Conservation (phyloP, 441 rosid species). For the Rhodomyrtus psidioides region DNA sequence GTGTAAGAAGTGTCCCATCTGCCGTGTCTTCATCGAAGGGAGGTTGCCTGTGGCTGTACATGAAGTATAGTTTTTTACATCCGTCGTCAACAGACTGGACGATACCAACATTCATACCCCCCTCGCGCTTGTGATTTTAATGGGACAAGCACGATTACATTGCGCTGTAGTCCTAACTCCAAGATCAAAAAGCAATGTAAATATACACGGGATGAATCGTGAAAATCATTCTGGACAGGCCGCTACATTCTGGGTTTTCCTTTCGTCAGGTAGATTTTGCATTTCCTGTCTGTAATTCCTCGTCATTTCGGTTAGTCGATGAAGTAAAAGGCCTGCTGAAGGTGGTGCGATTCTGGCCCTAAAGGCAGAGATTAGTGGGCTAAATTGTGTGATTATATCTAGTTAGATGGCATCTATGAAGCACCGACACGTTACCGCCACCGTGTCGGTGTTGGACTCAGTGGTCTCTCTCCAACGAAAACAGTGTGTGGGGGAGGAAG, state of each 20-base stretch:
- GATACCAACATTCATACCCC: not conserved
- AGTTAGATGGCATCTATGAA: not conserved
- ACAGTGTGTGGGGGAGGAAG: too few species aligned
- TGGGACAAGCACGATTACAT: not conserved
- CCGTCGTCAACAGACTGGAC: not conserved
- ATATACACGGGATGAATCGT: not conserved
- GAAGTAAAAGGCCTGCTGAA: not conserved
- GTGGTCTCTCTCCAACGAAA: too few species aligned
- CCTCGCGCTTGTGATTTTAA: not conserved
- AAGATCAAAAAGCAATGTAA: not conserved
- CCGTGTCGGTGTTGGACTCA: too few species aligned
- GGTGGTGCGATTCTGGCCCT: not conserved
- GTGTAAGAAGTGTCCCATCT: slow-evolving; percentile 57
- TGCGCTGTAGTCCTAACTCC: not conserved
- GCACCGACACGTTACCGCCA: too few species aligned
- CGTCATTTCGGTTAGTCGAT: not conserved
- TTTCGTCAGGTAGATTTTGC: not conserved
- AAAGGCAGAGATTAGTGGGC: not conserved
- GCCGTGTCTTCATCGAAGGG: slow-evolving; percentile 48
- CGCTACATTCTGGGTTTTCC: not conserved
- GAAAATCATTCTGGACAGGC: not conserved
- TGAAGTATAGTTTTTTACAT: slow-evolving; percentile 29
- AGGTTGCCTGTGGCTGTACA: slow-evolving; percentile 36
- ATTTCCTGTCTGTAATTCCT: not conserved
- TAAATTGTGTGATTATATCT: not conserved